Evolutionary conservation across 768 basidiomycete species (phyloP).

Genomic region (Boletales sp.): DNA sequence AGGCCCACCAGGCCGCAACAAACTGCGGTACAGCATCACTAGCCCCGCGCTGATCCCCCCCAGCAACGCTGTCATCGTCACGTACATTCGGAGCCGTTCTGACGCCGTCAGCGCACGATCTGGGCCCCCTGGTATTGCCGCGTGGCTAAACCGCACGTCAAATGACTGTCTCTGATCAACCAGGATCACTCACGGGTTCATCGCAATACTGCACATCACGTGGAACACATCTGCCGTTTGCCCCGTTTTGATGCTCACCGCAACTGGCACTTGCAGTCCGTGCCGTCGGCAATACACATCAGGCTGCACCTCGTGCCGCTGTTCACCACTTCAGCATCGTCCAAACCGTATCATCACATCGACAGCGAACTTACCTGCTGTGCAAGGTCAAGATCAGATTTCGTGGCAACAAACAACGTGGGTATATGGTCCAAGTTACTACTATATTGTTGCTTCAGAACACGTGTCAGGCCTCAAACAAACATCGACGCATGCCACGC

Average conservation of each 20-base stretch:
- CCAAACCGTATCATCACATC: neutral
- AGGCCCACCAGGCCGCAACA: constrained; percentile 58
- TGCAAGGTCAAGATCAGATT: constrained; percentile 95
- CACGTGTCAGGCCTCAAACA: constrained; percentile 12
- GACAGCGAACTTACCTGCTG: constrained; percentile 60
- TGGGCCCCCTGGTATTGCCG: constrained; percentile 78
- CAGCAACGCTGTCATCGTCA: constrained; percentile 67
- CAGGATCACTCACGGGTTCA: constrained; percentile 70
- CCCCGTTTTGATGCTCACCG: constrained; percentile 85
- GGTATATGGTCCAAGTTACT: constrained; percentile 86
- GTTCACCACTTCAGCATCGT: constrained; percentile 10
- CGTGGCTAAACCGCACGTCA: constrained; percentile 38
- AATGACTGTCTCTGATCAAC: neutral
- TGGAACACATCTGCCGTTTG: constrained; percentile 88
- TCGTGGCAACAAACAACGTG: constrained; percentile 96
- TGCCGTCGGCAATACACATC: constrained; percentile 93
- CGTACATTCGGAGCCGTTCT: constrained; percentile 65
- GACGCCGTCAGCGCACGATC: constrained; percentile 73
- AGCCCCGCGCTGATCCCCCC: constrained; percentile 74
- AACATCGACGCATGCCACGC: constrained; percentile 23
- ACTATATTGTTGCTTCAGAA: constrained; percentile 81
- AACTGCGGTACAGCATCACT: constrained; percentile 65
- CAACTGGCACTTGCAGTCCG: constrained; percentile 88
- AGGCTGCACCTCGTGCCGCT: constrained; percentile 98
- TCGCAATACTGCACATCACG: constrained; percentile 76